Conservation (phyloP, 2,329 filamentous ascomycete species). For the Fusarium humuli region DNA sequence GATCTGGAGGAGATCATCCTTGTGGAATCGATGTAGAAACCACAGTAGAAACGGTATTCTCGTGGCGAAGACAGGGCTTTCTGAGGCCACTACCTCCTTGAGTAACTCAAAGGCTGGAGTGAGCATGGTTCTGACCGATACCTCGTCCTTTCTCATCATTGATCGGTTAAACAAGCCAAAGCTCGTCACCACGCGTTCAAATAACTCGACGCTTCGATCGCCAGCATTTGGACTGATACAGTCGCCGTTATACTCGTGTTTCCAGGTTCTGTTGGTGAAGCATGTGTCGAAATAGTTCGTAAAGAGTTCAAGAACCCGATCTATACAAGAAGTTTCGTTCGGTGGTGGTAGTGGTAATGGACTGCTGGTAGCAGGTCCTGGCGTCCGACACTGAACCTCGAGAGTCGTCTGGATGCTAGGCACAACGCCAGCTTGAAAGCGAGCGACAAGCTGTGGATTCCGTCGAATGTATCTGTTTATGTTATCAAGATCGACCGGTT, state of each 20-base stretch:
- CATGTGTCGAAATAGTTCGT: slow-evolving; percentile 48
- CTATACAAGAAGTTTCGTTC: slow-evolving; percentile 41
- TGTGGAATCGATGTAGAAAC: slow-evolving; percentile 52
- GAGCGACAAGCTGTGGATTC: slow-evolving; percentile 52
- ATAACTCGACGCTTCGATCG: slow-evolving; percentile 51
- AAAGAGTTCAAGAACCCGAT: slow-evolving; percentile 47
- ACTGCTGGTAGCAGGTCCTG: slow-evolving; percentile 40
- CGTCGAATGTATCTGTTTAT: slow-evolving; percentile 56
- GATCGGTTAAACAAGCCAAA: slow-evolving; percentile 51
- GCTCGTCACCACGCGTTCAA: slow-evolving; percentile 51
- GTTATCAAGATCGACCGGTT: slow-evolving; percentile 54
- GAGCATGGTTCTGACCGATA: slow-evolving; percentile 49
- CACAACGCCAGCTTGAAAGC: slow-evolving; percentile 48
- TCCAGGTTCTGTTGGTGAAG: slow-evolving; percentile 47
- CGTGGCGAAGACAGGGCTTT: slow-evolving; percentile 51
- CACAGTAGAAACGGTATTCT: slow-evolving; percentile 52
- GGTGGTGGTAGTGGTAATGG: slow-evolving; percentile 38
- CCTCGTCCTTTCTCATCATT: slow-evolving; percentile 50
- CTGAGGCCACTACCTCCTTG: slow-evolving; percentile 49
- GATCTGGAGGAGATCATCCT: slow-evolving; percentile 49
- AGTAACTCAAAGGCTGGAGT: slow-evolving; percentile 52
- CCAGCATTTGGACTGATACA: slow-evolving; percentile 42
- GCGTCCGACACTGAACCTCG: slow-evolving; percentile 51
- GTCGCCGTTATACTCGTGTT: slow-evolving; percentile 48
- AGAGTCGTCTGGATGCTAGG: slow-evolving; percentile 49